Conservation (phyloP, 2,329 filamentous ascomycete genomes). For the Cercospora sojina region DNA sequence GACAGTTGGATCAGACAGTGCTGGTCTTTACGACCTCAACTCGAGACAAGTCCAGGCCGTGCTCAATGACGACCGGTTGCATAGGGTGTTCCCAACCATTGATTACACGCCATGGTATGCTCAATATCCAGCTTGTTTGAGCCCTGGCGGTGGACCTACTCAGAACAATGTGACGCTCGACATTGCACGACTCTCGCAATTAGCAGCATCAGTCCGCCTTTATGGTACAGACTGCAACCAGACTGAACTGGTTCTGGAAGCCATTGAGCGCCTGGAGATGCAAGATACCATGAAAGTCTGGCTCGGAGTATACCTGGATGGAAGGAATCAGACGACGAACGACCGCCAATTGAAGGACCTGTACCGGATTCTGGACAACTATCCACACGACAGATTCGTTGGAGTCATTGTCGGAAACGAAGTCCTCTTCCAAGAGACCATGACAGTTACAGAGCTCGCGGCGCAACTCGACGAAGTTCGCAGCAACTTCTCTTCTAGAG, state of each 20-base stretch:
- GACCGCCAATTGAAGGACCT: constrained; percentile 77
- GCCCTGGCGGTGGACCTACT: constrained; percentile 65
- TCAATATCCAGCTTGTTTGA: constrained; percentile 81
- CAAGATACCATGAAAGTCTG: constrained; percentile 77
- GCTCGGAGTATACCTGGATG: constrained; percentile 91
- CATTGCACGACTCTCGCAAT: constrained; percentile 81
- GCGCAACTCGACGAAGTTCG: constrained; percentile 66
- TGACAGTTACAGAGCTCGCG: constrained; percentile 64
- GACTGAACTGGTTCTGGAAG: constrained; percentile 86
- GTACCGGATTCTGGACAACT: constrained; percentile 74
- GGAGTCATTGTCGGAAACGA: constrained; percentile 65
- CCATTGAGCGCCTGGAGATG: constrained; percentile 71
- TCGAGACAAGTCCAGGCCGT: constrained; percentile 77
- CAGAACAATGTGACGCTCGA: constrained; percentile 96
- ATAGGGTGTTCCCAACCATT: constrained; percentile 92
- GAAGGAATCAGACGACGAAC: constrained; percentile 74
- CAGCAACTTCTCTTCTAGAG: constrained; percentile 66
- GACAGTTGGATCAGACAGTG: constrained; percentile 7
- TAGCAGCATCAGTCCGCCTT: constrained; percentile 82
- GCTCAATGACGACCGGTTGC: constrained; percentile 75
- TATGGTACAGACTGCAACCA: constrained; percentile 98
- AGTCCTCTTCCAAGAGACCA: constrained; percentile 62
- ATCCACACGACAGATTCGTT: constrained; percentile 55
- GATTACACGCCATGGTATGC: constrained; percentile 92
- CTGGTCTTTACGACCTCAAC: constrained; percentile 65